Evolutionary conservation across 2,329 filamentous ascomycete species (phyloP).

Genomic region (Diaporthe sp.): DNA sequence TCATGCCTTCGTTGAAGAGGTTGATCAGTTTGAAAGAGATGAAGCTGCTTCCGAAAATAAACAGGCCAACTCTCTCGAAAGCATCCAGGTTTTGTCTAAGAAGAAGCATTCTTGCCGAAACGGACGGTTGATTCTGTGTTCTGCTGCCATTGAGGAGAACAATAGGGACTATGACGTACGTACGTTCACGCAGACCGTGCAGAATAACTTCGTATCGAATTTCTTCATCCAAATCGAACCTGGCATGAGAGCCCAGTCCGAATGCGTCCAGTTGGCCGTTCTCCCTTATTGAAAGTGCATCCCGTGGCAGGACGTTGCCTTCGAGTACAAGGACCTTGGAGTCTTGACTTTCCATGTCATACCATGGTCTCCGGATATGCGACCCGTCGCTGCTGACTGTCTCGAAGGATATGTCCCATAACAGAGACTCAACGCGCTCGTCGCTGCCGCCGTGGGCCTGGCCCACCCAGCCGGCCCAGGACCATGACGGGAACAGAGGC

Average conservation of each 20-base stretch:
- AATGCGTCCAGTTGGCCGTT: neutral
- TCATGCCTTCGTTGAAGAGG: neutral
- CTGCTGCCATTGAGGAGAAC: neutral
- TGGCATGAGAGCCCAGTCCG: neutral
- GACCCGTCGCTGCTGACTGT: neutral
- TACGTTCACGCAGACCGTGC: neutral
- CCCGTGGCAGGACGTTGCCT: neutral
- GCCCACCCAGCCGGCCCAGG: neutral
- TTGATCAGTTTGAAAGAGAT: conserved; percentile 10
- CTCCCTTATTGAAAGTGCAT: neutral
- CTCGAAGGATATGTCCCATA: neutral
- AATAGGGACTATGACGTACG: neutral
- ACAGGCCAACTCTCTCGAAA: neutral
- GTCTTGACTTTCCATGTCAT: neutral
- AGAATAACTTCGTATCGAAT: neutral
- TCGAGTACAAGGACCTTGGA: neutral
- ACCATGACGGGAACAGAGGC: neutral
- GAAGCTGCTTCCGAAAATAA: neutral
- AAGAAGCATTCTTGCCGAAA: conserved; percentile 6
- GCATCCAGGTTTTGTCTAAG: neutral
- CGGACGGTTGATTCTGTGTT: too few species aligned
- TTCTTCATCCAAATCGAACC: neutral
- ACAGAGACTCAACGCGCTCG: neutral
- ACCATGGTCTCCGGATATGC: neutral
- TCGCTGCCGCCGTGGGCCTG: neutral